phyloP scores from a whole-genome alignment of 176 grass and related monocot species.

The Rhynchospora tenuis region DNA sequence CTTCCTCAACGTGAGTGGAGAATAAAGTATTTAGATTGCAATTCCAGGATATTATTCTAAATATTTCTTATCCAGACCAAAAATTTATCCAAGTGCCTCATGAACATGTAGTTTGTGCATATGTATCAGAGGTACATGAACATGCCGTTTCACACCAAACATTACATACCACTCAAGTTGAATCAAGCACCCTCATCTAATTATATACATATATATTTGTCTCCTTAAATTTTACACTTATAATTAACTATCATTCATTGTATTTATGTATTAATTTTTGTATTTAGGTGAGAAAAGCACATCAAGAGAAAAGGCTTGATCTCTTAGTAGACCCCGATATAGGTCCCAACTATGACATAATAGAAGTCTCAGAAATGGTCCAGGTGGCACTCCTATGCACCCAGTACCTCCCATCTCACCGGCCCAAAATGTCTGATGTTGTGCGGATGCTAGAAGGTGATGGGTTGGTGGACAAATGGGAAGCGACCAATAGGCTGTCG shows the following conservation, averaged over 20 bases:
- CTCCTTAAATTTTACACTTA: background rate
- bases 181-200: background rate
- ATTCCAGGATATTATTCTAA: background rate
- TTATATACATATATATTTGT: background rate
- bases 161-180: background rate
- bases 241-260: no score
- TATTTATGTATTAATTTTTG: background rate
- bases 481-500: constrained; percentile 41
- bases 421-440: constrained; percentile 83
- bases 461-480: constrained; percentile 72
- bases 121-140: background rate
- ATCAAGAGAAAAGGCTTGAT: constrained; percentile 77
- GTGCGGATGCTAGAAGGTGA: constrained; percentile 88
- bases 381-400: constrained; percentile 81
- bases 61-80: background rate
- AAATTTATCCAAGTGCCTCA: background rate
- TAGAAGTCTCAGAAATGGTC: constrained; percentile 83
- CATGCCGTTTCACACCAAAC: no score
- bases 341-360: constrained; percentile 45
- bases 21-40: background rate
- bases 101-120: background rate
- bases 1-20: background rate
- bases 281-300: constrained; percentile 69
- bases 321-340: constrained; percentile 61
- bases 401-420: constrained; percentile 64